Evolutionary conservation across 2,329 filamentous ascomycete species (phyloP).

Genomic region (Cordyceps militaris): DNA sequence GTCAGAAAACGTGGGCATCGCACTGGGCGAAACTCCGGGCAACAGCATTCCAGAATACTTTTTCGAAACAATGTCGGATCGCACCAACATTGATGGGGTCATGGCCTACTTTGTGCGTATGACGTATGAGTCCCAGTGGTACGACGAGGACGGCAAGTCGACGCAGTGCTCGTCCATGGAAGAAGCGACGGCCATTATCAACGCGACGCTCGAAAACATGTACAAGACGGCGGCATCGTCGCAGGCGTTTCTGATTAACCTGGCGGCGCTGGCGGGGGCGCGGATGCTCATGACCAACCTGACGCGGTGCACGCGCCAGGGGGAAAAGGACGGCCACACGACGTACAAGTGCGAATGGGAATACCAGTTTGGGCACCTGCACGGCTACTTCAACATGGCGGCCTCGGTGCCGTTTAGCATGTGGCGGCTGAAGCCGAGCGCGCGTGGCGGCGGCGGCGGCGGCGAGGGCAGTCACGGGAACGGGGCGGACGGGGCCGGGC

Average conservation of each 20-base stretch:
- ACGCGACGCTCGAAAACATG: slow-evolving; percentile 46
- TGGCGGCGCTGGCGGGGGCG: slow-evolving; percentile 50
- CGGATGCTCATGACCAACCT: slow-evolving; percentile 40
- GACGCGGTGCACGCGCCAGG: slow-evolving; percentile 35
- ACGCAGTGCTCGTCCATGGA: slow-evolving; percentile 39
- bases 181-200: slow-evolving; percentile 48
- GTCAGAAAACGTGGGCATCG: background rate
- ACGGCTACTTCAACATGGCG: slow-evolving; percentile 46
- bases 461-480: slow-evolving; percentile 11
- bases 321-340: slow-evolving; percentile 33
- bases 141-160: slow-evolving; percentile 37
- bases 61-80: slow-evolving; percentile 34
- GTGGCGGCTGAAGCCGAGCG: slow-evolving; percentile 30
- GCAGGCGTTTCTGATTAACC: slow-evolving; percentile 52
- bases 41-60: slow-evolving; percentile 23
- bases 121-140: slow-evolving; percentile 45
- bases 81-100: slow-evolving; percentile 51
- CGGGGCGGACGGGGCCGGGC: slow-evolving; percentile 16
- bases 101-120: slow-evolving; percentile 47
- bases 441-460: slow-evolving; percentile 13
- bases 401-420: slow-evolving; percentile 38
- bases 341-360: slow-evolving; percentile 49
- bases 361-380: slow-evolving; percentile 46
- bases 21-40: background rate
- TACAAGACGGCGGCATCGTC: slow-evolving; percentile 42